phyloP scores from a whole-genome alignment of 306 rosid species.

The Nissolia schottii region DNA sequence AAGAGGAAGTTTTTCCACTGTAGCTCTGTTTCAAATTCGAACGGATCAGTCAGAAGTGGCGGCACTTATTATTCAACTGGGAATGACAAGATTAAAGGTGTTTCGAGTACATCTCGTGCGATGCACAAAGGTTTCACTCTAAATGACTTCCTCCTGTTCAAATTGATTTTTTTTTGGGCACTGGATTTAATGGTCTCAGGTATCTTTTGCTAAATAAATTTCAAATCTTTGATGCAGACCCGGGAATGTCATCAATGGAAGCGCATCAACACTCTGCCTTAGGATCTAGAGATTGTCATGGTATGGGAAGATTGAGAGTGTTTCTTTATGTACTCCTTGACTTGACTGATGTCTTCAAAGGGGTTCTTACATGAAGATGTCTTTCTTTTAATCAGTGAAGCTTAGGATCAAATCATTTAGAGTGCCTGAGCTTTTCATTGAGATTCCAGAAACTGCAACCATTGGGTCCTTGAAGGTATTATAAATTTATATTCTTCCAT shows the following conservation, averaged over 20 bases:
- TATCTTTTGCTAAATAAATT: slow-evolving; percentile 22
- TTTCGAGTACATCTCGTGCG: slow-evolving; percentile 42
- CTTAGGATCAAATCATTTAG: slow-evolving; percentile 89
- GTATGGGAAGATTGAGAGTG: slow-evolving; percentile 51
- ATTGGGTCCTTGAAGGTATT: slow-evolving; percentile 86
- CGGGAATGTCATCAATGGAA: slow-evolving; percentile 41
- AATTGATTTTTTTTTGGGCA: neutral
- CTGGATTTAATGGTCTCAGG: slow-evolving; percentile 2
- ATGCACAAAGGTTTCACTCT: slow-evolving; percentile 44
- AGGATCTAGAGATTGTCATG: slow-evolving; percentile 70
- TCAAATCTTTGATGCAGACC: slow-evolving; percentile 42
- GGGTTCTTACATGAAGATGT: slow-evolving; percentile 38
- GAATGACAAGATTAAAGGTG: slow-evolving; percentile 42
- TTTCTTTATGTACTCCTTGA: slow-evolving; percentile 31
- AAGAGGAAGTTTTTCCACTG: slow-evolving; percentile 68
- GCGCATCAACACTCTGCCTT: slow-evolving; percentile 41
- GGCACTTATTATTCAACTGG: slow-evolving; percentile 37
- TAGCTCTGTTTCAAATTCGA: slow-evolving; percentile 43
- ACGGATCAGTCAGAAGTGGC: slow-evolving; percentile 36
- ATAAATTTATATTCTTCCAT: slow-evolving; percentile 4
- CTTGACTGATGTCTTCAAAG: slow-evolving; percentile 45
- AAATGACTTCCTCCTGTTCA: slow-evolving; percentile 15
- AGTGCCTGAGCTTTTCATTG: slow-evolving; percentile 91
- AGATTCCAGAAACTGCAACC: slow-evolving; percentile 84
- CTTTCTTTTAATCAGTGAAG: slow-evolving; percentile 66